Conservation (phyloP, 768 basidiomycete genomes). For the Xerocomellus dryophilus region DNA sequence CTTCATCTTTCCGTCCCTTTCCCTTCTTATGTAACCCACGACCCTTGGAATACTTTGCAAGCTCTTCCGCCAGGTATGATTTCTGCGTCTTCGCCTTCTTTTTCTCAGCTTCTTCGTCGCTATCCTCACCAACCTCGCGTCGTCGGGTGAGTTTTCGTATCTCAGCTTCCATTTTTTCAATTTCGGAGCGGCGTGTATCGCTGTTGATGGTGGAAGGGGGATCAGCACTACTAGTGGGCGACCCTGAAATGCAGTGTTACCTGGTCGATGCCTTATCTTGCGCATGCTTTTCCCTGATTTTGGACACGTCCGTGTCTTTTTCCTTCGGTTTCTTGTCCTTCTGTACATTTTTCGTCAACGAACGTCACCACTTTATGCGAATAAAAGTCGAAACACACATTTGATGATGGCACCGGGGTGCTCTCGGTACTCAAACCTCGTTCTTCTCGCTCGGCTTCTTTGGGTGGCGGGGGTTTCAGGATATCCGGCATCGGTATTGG, state of each 20-base stretch:
- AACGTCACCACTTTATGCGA: background rate
- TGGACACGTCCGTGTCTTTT: conserved; percentile 51
- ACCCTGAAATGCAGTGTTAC: conserved; percentile 34
- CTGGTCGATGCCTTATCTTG: conserved; percentile 62
- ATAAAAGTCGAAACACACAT: conserved; percentile 10
- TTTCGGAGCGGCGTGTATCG: conserved; percentile 65
- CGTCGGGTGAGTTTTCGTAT: conserved; percentile 73
- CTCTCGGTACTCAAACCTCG: background rate
- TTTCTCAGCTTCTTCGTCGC: conserved; percentile 59
- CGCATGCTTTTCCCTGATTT: conserved; percentile 74
- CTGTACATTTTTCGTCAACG: background rate
- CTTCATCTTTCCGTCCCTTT: conserved; percentile 66
- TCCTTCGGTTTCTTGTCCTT: conserved; percentile 20
- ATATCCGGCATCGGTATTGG: conserved; percentile 10
- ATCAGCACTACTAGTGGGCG: background rate
- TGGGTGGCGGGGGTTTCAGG: conserved; percentile 1
- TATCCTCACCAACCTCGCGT: conserved; percentile 53
- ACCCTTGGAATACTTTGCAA: conserved; percentile 74
- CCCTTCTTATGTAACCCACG: conserved; percentile 55
- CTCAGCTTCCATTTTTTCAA: conserved; percentile 85
- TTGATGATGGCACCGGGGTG: conserved; percentile 6
- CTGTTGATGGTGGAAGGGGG: conserved; percentile 33
- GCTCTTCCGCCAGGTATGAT: conserved; percentile 77
- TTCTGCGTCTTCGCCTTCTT: conserved; percentile 55
- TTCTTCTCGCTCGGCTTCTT: conserved; percentile 3